Evolutionary conservation across 208 protist species (phyloP).

Genomic region (Leishmania braziliensis): DNA sequence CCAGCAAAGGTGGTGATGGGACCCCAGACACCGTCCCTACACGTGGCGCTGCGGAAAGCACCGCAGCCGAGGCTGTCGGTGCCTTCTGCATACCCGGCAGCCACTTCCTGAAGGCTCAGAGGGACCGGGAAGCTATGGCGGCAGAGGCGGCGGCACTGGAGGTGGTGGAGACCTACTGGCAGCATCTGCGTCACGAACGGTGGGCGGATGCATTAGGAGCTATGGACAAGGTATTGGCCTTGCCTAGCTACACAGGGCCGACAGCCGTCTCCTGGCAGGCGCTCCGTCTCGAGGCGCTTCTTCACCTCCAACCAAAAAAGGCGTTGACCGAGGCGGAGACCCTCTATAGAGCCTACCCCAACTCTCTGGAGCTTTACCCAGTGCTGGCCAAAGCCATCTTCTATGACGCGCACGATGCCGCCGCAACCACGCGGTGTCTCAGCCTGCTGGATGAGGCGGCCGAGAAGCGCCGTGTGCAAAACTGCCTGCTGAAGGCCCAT

Average conservation of each 20-base stretch:
- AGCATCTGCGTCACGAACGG: slow-evolving; percentile 37
- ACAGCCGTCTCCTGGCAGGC: slow-evolving; percentile 53
- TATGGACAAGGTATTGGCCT: slow-evolving; percentile 38
- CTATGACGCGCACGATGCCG: slow-evolving; percentile 70
- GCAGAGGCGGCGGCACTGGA: slow-evolving; percentile 46
- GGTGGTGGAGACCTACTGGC: slow-evolving; percentile 53
- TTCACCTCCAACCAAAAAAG: slow-evolving; percentile 49
- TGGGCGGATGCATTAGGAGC: slow-evolving; percentile 45
- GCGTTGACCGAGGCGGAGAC: slow-evolving; percentile 43
- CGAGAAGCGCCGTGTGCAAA: slow-evolving; percentile 35
- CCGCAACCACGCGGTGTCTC: slow-evolving; percentile 43
- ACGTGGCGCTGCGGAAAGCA: background rate
- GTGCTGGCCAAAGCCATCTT: slow-evolving; percentile 78
- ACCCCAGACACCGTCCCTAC: background rate
- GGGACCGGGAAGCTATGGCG: slow-evolving; percentile 36
- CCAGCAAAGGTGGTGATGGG: background rate
- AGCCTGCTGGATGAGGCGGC: slow-evolving; percentile 42
- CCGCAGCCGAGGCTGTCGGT: background rate
- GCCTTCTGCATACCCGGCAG: background rate
- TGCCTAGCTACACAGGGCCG: slow-evolving; percentile 32
- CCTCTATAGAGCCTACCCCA: slow-evolving; percentile 37
- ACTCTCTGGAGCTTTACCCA: slow-evolving; percentile 53
- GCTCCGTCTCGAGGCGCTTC: slow-evolving; percentile 52
- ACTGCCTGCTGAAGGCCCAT: slow-evolving; percentile 32
- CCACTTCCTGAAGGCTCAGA: slow-evolving; percentile 21